Conservation (phyloP, 1,139 yeast species). For the Hansenula anomala region DNA sequence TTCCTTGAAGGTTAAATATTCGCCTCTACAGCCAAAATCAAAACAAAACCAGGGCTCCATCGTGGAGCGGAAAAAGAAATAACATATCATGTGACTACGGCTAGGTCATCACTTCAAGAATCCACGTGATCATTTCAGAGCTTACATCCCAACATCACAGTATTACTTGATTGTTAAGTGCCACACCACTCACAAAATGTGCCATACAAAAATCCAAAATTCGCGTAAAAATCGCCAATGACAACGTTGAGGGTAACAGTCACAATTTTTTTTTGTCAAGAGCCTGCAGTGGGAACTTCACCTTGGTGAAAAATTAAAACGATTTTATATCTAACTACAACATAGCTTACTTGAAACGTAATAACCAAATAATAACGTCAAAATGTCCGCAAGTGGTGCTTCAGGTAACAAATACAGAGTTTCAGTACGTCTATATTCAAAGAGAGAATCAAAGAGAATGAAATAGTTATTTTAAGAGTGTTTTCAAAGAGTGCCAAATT, state of each 20-base stretch:
- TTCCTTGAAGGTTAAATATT: too few relatives aligned
- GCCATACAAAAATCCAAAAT: too few relatives aligned
- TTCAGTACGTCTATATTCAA: conserved; percentile 66
- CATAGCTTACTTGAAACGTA: neutral
- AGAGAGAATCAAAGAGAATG: neutral
- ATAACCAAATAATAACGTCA: conserved; percentile 15
- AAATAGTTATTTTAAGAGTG: neutral
- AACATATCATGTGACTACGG: too few relatives aligned
- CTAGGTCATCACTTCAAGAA: too few relatives aligned
- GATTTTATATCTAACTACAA: conserved; percentile 3
- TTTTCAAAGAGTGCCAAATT: neutral
- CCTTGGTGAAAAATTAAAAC: conserved; percentile 7
- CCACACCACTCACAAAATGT: too few relatives aligned
- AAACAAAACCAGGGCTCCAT: too few relatives aligned
- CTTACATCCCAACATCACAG: too few relatives aligned
- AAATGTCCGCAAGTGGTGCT: conserved; percentile 89
- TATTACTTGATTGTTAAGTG: too few relatives aligned
- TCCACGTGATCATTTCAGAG: too few relatives aligned
- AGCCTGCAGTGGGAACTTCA: neutral
- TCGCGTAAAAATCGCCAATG: too few relatives aligned
- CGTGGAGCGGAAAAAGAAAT: too few relatives aligned
- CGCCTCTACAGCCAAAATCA: too few relatives aligned
- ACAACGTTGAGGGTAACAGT: neutral
- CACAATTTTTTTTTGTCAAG: conserved; percentile 1
- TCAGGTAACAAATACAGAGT: conserved; percentile 99